Evolutionary conservation across 129 eudicot genomes (phyloP).

Genomic region (Artemisia tridentata): DNA sequence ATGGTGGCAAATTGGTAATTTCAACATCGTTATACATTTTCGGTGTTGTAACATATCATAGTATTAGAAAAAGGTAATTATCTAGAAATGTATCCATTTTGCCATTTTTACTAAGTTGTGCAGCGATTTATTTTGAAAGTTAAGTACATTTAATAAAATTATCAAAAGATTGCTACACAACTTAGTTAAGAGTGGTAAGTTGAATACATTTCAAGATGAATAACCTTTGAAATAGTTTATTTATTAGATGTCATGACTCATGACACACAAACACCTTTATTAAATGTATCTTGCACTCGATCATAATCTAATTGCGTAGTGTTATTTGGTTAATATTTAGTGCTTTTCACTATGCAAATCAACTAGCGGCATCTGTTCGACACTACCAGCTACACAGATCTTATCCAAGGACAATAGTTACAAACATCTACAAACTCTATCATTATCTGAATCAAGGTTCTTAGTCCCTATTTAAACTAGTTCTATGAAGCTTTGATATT

Average conservation of each 20-base stretch:
- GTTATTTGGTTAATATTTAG: neutral
- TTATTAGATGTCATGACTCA: neutral
- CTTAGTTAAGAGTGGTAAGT: no score
- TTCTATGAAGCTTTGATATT: neutral
- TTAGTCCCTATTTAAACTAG: neutral
- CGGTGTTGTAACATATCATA: no score
- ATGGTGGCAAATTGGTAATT: neutral
- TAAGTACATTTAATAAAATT: no score
- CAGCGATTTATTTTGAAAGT: no score
- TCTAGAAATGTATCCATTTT: no score
- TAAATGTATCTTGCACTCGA: no score
- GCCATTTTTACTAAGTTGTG: no score
- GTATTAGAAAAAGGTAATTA: no score
- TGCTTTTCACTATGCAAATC: neutral
- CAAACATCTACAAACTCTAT: neutral
- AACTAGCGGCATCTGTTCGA: neutral
- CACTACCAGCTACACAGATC: neutral
- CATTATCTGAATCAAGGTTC: conserved; percentile 7
- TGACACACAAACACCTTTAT: neutral
- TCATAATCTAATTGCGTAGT: no score
- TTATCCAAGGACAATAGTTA: neutral
- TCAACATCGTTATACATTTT: neutral
- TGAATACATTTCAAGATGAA: no score
- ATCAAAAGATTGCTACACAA: no score
- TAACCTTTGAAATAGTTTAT: no score